These are phyloP conservation scores for Quercus parvula DNA, from an alignment of 306 rosid genomes.

Conservation along the genomic window DNA sequence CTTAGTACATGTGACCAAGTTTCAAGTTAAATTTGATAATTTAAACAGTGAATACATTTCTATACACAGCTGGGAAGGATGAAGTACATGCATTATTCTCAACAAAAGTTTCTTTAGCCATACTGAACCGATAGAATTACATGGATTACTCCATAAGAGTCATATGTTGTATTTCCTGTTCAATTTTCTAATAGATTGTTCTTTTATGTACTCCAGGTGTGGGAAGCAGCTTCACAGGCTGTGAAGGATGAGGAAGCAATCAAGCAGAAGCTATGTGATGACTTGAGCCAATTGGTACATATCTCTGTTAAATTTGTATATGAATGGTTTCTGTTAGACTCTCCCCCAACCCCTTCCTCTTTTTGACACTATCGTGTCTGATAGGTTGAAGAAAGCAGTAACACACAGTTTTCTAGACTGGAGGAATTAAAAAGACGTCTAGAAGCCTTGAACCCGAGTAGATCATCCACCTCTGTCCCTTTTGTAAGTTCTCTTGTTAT, in stretches of 20 bases:
- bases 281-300: constrained; percentile 75
- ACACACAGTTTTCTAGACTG: constrained; percentile 63
- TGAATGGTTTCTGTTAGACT: constrained; percentile 19
- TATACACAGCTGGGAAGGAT: background rate
- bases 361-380: constrained; percentile 31
- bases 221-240: constrained; percentile 69
- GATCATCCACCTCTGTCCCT: constrained; percentile 44
- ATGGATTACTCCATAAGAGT: background rate
- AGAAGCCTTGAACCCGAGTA: constrained; percentile 78
- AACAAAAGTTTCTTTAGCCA: background rate
- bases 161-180: background rate
- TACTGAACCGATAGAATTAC: background rate
- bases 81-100: background rate
- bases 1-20: background rate
- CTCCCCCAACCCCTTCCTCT: background rate
- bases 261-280: constrained; percentile 88
- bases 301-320: constrained; percentile 11
- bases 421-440: constrained; percentile 89
- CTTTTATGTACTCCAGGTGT: constrained; percentile 39
- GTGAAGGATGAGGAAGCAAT: constrained; percentile 76
- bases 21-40: background rate
- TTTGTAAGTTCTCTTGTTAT: constrained; percentile 39
- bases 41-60: background rate
- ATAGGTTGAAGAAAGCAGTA: constrained; percentile 90
- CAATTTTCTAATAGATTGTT: constrained; percentile 6